Evolutionary conservation across 495 filamentous ascomycete genomes (phyloP).

Genomic region (Parmelia sp.): DNA sequence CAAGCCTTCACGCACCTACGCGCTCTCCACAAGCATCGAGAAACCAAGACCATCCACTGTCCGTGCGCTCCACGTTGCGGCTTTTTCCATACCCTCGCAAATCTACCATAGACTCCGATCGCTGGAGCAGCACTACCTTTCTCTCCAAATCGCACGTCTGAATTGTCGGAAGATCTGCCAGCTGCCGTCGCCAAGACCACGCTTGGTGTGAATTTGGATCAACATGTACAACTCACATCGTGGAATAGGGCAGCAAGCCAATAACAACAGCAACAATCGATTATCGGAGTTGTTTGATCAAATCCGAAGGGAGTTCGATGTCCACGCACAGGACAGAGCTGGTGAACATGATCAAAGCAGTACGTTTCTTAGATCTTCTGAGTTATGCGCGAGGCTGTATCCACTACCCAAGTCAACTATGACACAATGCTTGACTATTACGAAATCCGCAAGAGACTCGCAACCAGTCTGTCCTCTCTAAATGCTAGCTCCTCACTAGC

Average conservation of each 20-base stretch:
- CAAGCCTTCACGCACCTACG: constrained; percentile 15
- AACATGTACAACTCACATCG: constrained; percentile 89
- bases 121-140: background rate
- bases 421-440: constrained; percentile 18
- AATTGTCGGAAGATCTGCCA: constrained; percentile 11
- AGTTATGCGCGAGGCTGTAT: background rate
- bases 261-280: constrained; percentile 50
- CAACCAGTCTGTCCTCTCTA: background rate
- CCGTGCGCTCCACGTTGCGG: constrained; percentile 22
- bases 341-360: constrained; percentile 84
- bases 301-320: constrained; percentile 84
- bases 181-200: constrained; percentile 2
- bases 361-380: constrained; percentile 46
- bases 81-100: constrained; percentile 17
- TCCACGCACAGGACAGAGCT: constrained; percentile 58
- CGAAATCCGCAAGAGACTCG: background rate
- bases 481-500: background rate
- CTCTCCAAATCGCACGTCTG: background rate
- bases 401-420: background rate
- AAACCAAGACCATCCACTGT: constrained; percentile 10
- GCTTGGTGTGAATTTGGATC: constrained; percentile 13
- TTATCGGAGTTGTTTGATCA: constrained; percentile 87
- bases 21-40: constrained; percentile 22
- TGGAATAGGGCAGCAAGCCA: constrained; percentile 64
- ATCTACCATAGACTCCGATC: constrained; percentile 6